Conservation (phyloP, 345 rosid species). For the Gossypium turneri region DNA sequence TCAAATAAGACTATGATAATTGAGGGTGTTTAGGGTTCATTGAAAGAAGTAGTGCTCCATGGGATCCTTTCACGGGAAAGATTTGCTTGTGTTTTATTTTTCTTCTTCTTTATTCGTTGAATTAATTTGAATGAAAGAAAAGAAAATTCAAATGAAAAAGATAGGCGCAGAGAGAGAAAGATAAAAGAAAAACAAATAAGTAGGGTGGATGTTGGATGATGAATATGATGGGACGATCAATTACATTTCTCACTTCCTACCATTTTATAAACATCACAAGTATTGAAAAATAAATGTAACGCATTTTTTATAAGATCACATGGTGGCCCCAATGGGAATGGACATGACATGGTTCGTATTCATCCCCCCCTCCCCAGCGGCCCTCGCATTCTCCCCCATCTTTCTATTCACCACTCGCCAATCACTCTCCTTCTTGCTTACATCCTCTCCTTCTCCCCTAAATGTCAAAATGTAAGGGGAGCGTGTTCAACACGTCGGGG, state of each 20-base stretch:
- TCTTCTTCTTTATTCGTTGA: not conserved
- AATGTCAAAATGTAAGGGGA: not conserved
- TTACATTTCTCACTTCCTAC: not conserved
- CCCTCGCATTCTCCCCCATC: slow-evolving; percentile 19
- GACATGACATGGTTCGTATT: slow-evolving; percentile 26
- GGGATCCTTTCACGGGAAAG: slow-evolving; percentile 19
- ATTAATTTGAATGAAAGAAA: not conserved
- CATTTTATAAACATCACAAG: not conserved
- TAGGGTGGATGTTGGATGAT: not conserved
- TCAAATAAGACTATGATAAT: not conserved
- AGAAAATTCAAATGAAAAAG: not conserved
- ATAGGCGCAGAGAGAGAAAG: not conserved
- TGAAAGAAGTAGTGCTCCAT: not conserved
- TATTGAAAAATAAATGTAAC: not conserved
- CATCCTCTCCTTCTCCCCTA: not conserved
- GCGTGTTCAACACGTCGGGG: not conserved
- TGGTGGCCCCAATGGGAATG: slow-evolving; percentile 28
- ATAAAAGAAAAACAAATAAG: not conserved
- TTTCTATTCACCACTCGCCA: not conserved
- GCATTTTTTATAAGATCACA: slow-evolving; percentile 11
- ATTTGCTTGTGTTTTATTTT: not conserved
- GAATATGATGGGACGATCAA: slow-evolving; percentile 25
- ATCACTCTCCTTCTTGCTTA: not conserved
- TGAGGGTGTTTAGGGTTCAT: slow-evolving; percentile 10
- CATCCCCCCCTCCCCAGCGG: slow-evolving; percentile 19